These are phyloP conservation scores for Schizochytrium sp. DNA, from an alignment of 108 stramenopile species.

Conservation along the genomic window DNA sequence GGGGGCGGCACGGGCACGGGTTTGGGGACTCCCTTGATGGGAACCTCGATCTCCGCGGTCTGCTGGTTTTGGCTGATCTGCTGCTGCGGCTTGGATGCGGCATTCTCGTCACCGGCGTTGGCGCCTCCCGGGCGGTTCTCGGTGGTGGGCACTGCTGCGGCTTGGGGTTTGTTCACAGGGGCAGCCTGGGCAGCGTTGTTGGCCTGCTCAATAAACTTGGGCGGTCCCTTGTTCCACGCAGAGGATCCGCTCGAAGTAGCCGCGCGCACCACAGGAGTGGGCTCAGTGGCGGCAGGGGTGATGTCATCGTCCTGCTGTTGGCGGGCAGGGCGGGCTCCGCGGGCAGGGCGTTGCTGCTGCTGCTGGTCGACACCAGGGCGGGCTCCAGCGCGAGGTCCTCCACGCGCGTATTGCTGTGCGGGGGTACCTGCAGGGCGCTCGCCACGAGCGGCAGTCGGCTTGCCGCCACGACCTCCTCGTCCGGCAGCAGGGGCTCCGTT, in stretches of 20 bases:
- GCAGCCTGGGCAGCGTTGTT: background rate
- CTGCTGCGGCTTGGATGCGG: background rate
- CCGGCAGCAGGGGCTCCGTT: constrained; percentile 7
- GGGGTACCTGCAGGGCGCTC: background rate
- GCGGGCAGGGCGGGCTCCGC: background rate
- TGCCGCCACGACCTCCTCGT: constrained; percentile 8
- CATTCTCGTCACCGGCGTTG: background rate
- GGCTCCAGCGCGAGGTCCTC: background rate
- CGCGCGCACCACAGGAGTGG: background rate
- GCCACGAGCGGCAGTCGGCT: background rate
- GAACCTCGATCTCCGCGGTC: background rate
- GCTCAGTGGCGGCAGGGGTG: background rate
- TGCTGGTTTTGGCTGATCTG: background rate
- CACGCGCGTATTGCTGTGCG: background rate
- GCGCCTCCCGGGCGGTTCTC: constrained; percentile 35
- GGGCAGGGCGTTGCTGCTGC: background rate
- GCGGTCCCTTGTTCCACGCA: constrained; percentile 51
- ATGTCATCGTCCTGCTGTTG: background rate
- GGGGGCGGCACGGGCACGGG: background rate
- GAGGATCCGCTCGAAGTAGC: constrained; percentile 19
- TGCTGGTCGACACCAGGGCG: background rate
- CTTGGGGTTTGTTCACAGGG: background rate
- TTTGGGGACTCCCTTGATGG: background rate
- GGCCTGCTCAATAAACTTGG: constrained; percentile 12
- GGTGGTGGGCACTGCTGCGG: background rate